Percentiles rank a stretch among this genome's conserved stretches.
Evolutionary conservation across 192 early-diverging fungal genomes (phyloP).

Genomic region (Podochytrium sp.): DNA sequence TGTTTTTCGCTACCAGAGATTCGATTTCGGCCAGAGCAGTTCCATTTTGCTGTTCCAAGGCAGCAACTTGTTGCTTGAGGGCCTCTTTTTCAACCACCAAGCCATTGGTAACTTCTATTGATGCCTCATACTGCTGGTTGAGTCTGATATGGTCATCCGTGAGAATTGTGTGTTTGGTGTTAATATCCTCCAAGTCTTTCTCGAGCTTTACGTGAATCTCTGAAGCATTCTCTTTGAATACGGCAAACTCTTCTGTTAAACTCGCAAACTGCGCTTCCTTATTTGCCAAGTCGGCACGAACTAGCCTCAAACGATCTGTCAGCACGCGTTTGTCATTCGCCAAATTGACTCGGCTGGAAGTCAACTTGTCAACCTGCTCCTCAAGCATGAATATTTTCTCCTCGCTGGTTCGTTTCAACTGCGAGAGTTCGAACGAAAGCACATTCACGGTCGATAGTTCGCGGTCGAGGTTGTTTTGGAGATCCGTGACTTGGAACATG

Average conservation of each 20-base stretch:
- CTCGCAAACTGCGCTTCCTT: slow-evolving; percentile 50
- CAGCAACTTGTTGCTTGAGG: slow-evolving; percentile 29
- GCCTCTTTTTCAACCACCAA: slow-evolving; percentile 32
- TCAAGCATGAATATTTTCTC: slow-evolving; percentile 46
- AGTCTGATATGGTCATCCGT: slow-evolving; percentile 37
- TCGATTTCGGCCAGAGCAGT: slow-evolving; percentile 15
- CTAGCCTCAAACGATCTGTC: slow-evolving; percentile 49
- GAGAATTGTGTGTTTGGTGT: slow-evolving; percentile 25
- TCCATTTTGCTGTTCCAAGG: slow-evolving; percentile 23
- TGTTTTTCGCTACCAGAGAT: slow-evolving; percentile 27
- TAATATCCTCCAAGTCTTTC: slow-evolving; percentile 25
- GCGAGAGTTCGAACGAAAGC: slow-evolving; percentile 51
- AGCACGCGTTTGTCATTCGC: slow-evolving; percentile 55
- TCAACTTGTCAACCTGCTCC: slow-evolving; percentile 56
- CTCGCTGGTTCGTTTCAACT: slow-evolving; percentile 48
- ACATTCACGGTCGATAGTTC: slow-evolving; percentile 53
- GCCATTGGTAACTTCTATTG: slow-evolving; percentile 37
- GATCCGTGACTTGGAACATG: slow-evolving; percentile 62
- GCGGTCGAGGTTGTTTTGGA: slow-evolving; percentile 56
- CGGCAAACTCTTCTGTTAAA: slow-evolving; percentile 30
- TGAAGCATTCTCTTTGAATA: slow-evolving; percentile 28
- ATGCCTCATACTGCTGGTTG: slow-evolving; percentile 32
- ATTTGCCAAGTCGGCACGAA: slow-evolving; percentile 42
- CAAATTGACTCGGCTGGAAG: slow-evolving; percentile 43
- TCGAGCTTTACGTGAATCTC: slow-evolving; percentile 31